A percentile compares a stretch with the other conserved stretches of the same genome.
These are phyloP conservation scores for Rhizoclosmatium sp. DNA, from an alignment of 192 early-diverging fungal genomes.

Conservation along the genomic window DNA sequence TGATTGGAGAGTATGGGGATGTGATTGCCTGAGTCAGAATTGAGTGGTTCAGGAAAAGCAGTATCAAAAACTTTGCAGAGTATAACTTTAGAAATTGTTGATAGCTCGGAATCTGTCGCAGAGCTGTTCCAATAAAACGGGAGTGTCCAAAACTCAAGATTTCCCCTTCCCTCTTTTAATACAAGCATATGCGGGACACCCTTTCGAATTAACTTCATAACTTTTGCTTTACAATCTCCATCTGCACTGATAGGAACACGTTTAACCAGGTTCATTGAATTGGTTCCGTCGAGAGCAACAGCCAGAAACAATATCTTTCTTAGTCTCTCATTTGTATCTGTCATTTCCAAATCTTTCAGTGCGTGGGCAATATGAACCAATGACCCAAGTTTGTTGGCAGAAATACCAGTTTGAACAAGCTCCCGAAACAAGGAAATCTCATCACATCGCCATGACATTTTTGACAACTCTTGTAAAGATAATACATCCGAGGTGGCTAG, in stretches of 20 bases:
- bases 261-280: no score
- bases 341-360: no score
- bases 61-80: not conserved
- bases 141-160: constrained; percentile 4
- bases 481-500: not conserved
- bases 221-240: not conserved
- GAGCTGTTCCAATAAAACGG: not conserved
- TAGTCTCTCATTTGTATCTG: no score
- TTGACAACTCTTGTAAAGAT: not conserved
- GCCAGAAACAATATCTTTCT: no score
- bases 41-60: not conserved
- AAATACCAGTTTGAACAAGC: not conserved
- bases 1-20: not conserved
- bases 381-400: not conserved
- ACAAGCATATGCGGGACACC: not conserved
- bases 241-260: not conserved
- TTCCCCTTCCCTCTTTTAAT: not conserved
- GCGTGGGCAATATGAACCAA: not conserved
- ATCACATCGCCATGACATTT: not conserved
- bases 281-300: no score
- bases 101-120: not conserved
- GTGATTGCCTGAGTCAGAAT: no score
- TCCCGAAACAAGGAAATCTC: not conserved
- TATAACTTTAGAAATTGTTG: not conserved
- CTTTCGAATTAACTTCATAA: not conserved